These are phyloP conservation scores for Cudoniella acicularis DNA, from an alignment of 495 filamentous ascomycete genomes.

Conservation along the genomic window DNA sequence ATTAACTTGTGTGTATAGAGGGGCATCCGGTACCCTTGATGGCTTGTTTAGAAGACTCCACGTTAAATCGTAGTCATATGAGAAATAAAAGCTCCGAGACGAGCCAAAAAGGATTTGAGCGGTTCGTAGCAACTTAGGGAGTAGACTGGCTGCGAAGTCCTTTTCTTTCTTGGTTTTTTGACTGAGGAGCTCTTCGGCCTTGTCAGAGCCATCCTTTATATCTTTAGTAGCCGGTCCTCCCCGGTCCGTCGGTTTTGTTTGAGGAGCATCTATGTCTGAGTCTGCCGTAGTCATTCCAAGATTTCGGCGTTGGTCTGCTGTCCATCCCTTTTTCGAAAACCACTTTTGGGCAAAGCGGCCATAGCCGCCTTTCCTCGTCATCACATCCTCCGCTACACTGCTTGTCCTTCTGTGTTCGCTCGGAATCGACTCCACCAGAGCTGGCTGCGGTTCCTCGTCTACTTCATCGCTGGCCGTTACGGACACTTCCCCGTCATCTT, in stretches of 20 bases:
- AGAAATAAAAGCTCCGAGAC: constrained; percentile 83
- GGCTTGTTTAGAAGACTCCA: constrained; percentile 46
- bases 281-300: constrained; percentile 20
- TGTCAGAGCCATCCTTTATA: neutral
- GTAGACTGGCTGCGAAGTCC: constrained; percentile 36
- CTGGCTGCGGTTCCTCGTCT: constrained; percentile 15
- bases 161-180: constrained; percentile 28
- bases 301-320: constrained; percentile 23
- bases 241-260: neutral
- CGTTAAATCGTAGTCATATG: constrained; percentile 84
- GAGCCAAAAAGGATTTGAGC: constrained; percentile 74
- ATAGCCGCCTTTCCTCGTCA: constrained; percentile 71
- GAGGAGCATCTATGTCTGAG: neutral
- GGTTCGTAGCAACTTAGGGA: constrained; percentile 81
- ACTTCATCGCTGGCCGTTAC: constrained; percentile 25
- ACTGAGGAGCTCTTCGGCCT: constrained; percentile 23
- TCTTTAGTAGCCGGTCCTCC: neutral
- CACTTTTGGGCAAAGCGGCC: constrained; percentile 84
- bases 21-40: constrained; percentile 33
- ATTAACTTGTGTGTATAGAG: constrained; percentile 72
- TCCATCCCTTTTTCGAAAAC: constrained; percentile 82
- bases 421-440: neutral
- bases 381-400: constrained; percentile 69
- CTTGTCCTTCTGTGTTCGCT: constrained; percentile 19
- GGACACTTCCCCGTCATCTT: constrained; percentile 26